Percentiles rank a stretch among this genome's conserved stretches.
phyloP scores from a whole-genome alignment of 1,139 yeast genomes.

The Keqinozyma sinolaborantium region DNA sequence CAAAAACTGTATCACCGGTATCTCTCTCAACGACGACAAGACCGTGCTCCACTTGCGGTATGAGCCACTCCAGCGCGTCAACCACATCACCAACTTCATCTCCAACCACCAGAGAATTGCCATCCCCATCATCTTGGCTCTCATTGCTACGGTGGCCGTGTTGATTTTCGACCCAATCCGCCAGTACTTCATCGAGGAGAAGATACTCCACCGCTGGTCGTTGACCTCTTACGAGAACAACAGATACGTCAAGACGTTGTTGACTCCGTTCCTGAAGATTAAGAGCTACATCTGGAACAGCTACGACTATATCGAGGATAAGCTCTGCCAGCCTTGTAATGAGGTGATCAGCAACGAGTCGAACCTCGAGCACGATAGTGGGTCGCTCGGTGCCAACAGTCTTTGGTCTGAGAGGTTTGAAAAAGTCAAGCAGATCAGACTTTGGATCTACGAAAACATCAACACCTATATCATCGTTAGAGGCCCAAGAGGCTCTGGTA shows the following conservation, averaged over 20 bases:
- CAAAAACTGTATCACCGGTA: slow-evolving; percentile 86
- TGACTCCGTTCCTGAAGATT: slow-evolving; percentile 23
- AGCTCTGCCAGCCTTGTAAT: slow-evolving; percentile 13
- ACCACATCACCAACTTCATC: slow-evolving; percentile 52
- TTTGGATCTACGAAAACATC: slow-evolving; percentile 84
- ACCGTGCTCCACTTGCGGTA: slow-evolving; percentile 75
- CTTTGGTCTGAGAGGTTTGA: slow-evolving; percentile 70
- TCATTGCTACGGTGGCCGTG: slow-evolving; percentile 72
- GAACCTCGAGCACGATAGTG: slow-evolving; percentile 7
- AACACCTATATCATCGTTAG: slow-evolving; percentile 79
- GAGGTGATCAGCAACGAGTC: slow-evolving; percentile 13
- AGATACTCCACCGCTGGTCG: slow-evolving; percentile 53
- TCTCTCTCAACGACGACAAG: slow-evolving; percentile 44
- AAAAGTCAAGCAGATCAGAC: slow-evolving; percentile 61
- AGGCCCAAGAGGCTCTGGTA: slow-evolving; percentile 96
- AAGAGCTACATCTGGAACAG: slow-evolving; percentile 23
- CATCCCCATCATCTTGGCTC: slow-evolving; percentile 50
- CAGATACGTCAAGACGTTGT: slow-evolving; percentile 22
- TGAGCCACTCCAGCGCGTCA: slow-evolving; percentile 50
- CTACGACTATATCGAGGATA: slow-evolving; percentile 26
- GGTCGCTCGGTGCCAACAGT: slow-evolving; percentile 8
- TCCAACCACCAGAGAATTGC: slow-evolving; percentile 81
- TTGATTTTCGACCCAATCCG: slow-evolving; percentile 90
- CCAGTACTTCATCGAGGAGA: slow-evolving; percentile 71
- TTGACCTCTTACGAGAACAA: slow-evolving; percentile 30